Evolutionary conservation across 176 grass and related monocot species (phyloP), one percentile per base, ranked within the genome.

Genomic region (Pharus latifolius): DNA sequence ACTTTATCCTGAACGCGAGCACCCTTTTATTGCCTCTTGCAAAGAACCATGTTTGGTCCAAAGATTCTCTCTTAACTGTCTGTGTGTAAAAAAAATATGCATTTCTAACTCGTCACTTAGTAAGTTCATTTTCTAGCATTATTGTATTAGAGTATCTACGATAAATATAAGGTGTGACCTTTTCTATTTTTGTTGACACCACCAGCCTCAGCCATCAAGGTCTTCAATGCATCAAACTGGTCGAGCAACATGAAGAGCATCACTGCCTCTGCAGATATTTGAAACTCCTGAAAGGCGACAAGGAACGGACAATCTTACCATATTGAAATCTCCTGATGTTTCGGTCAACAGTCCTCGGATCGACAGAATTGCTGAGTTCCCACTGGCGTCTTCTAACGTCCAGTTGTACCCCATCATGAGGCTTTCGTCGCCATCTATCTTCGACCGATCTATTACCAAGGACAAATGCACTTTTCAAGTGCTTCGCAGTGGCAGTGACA

Each of bases 381-480:
- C 86, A 61, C 62, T 97, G n/a, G 60, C 93, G 66, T 87, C 86
- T 15, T 83, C 70, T 20, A 74, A 87, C 74, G 81, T 78, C 15
- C 78, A 74, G 40, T 55, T 82, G 20, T 34, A 67, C 29, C 30
- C 66, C 37, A 81, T 56, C 69, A 90, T 59, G n/a, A 66, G 56
- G 32, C 17, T 70, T 11, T 23, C 40, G 3, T 47, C 73, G 9
- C 80, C 63, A 42, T 72, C 79, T 30, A 41, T 65, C 25, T 33
- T 60, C 1, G 69, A 92, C 33, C 69, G 69, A 41, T 97, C 89
- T 5, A 97, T 97, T 55, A 97, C 93, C 73, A 97, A 97, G 74
- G 93, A 92, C 80, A 89, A 92, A 63, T 97, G 89, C 77, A 97
- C 86, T 60, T 76, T 90, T 50, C 93, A 97, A 77, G 87, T 86